These are phyloP conservation scores for Rhizopogon roseolus DNA, from an alignment of 768 basidiomycete genomes.

Conservation along the genomic window DNA sequence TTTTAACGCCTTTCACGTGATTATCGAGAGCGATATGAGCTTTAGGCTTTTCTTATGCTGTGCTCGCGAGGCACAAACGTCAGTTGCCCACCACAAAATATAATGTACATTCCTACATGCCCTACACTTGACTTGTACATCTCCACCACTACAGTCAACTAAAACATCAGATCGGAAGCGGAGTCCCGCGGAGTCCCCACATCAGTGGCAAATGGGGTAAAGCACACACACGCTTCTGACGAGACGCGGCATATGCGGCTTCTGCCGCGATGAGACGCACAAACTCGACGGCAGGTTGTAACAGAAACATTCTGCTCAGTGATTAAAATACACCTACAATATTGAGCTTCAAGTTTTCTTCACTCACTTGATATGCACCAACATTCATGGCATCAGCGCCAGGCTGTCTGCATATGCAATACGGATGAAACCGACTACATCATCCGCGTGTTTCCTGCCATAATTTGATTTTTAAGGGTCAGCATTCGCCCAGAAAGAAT, in stretches of 20 bases:
- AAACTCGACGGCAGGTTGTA: neutral
- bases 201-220: no score
- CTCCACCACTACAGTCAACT: constrained; percentile 12
- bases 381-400: constrained; percentile 43
- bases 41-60: constrained; percentile 17
- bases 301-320: neutral
- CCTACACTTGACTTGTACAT: no score
- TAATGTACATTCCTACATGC: no score
- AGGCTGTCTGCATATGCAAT: constrained; percentile 53
- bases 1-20: constrained; percentile 18
- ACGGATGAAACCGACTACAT: constrained; percentile 50
- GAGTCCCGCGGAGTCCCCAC: constrained; percentile 12
- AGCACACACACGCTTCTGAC: no score
- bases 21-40: constrained; percentile 2
- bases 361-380: neutral
- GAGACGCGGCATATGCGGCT: no score
- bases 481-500: constrained; percentile 6
- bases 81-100: no score
- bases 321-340: no score
- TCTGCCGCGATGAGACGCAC: no score
- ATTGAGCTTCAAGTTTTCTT: no score
- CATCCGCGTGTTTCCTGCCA: constrained; percentile 39
- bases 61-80: neutral
- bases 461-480: constrained; percentile 11
- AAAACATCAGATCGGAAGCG: constrained; percentile 11